Percentiles rank a stretch among this genome's conserved stretches.
phyloP scores from a whole-genome alignment of 2,329 filamentous ascomycete genomes.

The Diatrype stigma region DNA sequence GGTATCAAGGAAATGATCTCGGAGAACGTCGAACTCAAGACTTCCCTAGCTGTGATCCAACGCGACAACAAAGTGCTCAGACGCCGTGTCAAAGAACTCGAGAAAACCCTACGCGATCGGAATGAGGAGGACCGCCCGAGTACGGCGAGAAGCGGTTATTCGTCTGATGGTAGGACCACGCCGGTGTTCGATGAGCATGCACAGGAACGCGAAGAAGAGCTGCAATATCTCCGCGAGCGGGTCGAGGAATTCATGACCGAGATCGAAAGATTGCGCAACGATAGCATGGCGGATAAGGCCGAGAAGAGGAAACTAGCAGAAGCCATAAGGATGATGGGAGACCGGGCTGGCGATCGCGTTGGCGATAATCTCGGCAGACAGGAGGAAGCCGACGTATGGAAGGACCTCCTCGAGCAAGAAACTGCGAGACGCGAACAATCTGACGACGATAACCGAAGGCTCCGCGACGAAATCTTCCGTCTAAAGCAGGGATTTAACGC shows the following conservation, averaged over 20 bases:
- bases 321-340: constrained; percentile 58
- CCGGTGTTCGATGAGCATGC: constrained; percentile 55
- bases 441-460: constrained; percentile 79
- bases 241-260: constrained; percentile 80
- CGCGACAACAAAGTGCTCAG: constrained; percentile 85
- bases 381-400: constrained; percentile 81
- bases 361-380: constrained; percentile 47
- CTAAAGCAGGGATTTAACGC: constrained; percentile 56
- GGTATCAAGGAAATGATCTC: constrained; percentile 97
- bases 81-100: constrained; percentile 77
- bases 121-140: constrained; percentile 60
- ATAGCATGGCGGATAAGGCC: constrained; percentile 72
- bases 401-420: constrained; percentile 89
- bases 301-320: constrained; percentile 86
- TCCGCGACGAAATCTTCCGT: constrained; percentile 80
- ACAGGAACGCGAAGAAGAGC: constrained; percentile 76
- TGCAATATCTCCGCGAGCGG: constrained; percentile 77
- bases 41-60: constrained; percentile 80
- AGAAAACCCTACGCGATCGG: constrained; percentile 63
- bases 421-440: constrained; percentile 83
- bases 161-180: constrained; percentile 55
- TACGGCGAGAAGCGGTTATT: constrained; percentile 52
- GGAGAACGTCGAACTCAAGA: constrained; percentile 94
- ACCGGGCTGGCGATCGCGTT: constrained; percentile 38
- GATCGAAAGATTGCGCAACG: constrained; percentile 76